Base-by-base conservation (phyloP, 1,284 basidiomycete genomes). In the Fomitopsis schrenkii region DNA sequence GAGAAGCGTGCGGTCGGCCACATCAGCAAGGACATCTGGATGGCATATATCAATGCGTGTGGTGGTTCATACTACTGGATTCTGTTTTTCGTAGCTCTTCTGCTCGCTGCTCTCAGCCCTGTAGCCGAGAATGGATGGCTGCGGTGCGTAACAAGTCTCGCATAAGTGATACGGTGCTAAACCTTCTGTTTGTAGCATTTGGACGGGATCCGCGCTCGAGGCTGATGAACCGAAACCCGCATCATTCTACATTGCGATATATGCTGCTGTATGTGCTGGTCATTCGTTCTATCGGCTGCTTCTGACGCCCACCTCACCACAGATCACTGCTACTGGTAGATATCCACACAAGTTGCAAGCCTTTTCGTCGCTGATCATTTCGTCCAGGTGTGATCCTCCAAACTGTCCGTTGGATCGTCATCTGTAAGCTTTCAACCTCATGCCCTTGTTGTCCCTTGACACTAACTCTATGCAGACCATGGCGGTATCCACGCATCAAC, bases 1-100 rank as follows among this genome's bases (percentile, higher is more conserved):
- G 95, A 97, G 75, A 87, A 87, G 64, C 83, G 94, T 7, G 95
- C 93, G 0, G 87, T 93, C 26, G 95, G 95, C 0, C 84, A 88
- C 44, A 94, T 97, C 59, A 77, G 84, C 54, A 80, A 79, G 63
- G 83, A 87, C 46, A 89, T 97, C 19, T 98, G 95, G 95, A 73
- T 78, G 64, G 83, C 86, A 0, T 97, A 97, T 72, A 77, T 97
- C 70, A 75, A 75, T 58, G 90, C 91, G 0, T 88, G 86, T 67
- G 93, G 92, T 64, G 76, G 79, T 62, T 69, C 70, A 36, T 72
- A 77, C 64, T 95, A 88, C 68, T 97, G 95, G 95, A 54, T 74
- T 8, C n/a, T 85, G 7, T 95, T 97, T 70, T 70, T 75, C 0
- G 15, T 80, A 26, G 73, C 83, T 7, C 79, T 95, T 59, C 63